Percentiles rank a stretch among this genome's conserved stretches.
Conservation (phyloP, 2,329 filamentous ascomycete species). For the Huntiella omanensis region DNA sequence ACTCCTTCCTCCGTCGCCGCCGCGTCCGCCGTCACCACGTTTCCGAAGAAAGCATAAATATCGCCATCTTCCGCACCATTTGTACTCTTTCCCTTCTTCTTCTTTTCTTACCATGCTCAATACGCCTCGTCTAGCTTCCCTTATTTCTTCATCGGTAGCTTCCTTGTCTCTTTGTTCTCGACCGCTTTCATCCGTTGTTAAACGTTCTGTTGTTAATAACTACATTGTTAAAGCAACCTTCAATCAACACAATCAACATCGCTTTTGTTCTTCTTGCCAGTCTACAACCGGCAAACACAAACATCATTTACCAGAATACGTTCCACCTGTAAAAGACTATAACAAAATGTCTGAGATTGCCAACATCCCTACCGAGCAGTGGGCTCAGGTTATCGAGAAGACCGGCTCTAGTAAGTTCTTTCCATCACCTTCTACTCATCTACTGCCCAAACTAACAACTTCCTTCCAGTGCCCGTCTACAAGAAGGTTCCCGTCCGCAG, state of each 20-base stretch:
- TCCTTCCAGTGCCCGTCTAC: conserved; percentile 38
- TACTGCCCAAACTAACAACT: neutral
- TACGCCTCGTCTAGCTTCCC: conserved; percentile 2
- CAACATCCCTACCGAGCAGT: conserved; percentile 63
- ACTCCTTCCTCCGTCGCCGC: neutral
- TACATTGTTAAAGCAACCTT: no score
- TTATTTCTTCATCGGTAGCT: conserved; percentile 2
- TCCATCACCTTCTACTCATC: neutral
- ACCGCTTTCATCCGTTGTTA: neutral
- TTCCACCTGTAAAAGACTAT: conserved; percentile 8
- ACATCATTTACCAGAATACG: neutral
- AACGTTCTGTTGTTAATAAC: no score
- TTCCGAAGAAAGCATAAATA: conserved; percentile 7
- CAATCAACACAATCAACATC: neutral
- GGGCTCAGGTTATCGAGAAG: conserved; percentile 80
- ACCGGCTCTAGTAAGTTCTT: conserved; percentile 44
- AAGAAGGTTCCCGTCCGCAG: conserved; percentile 66
- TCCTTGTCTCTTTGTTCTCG: neutral
- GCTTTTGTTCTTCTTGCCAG: neutral
- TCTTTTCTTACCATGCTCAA: conserved; percentile 7
- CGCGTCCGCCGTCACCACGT: neutral
- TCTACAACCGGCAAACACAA: neutral
- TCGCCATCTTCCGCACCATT: conserved; percentile 5
- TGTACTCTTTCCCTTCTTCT: neutral
- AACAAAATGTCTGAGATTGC: conserved; percentile 16